Base-by-base conservation (phyloP, 495 filamentous ascomycete species). In the Emericellopsis terricola region DNA sequence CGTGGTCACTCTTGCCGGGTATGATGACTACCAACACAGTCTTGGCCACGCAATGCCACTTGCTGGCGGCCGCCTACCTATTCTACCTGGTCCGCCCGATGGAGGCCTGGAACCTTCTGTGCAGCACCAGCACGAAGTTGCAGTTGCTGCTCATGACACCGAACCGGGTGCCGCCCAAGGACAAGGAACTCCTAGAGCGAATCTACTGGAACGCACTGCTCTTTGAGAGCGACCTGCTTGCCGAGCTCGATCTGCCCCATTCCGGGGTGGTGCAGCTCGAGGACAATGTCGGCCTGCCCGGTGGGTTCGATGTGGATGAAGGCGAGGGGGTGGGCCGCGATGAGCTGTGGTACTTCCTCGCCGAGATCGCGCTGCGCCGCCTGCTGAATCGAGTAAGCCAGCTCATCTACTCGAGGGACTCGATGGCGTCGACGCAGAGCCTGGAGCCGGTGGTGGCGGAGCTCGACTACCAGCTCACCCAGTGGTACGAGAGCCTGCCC, bases 191-290 rank as follows among this genome's bases (percentile, higher is more conserved):
- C 27, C 71, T 69, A 30, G 75, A 83, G 40, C 59, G 80, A 28
- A 74, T 87, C 3, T 85, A 81, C 56, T 87, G 81, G 81, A 87
- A 87, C 40, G 62, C 80, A 3, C 57, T 86, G 3, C 63, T 87
- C 31, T 81, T 81, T 40, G 81, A 87, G 55, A 81, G 76, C 48
- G 80, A 85, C 46, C 60, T 85, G 29, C 61, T 87, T 10, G 79
- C 81, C 6, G 80, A 87, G 42, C 55, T 87, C 28, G 81, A 87
- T 44, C 58, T 87, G 7, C 80, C 80, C 0, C 81, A 85, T 45
- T 83, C 79, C 10, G 80, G 80, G 15, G 78, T 87, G 31, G 75
- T 78, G 16, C 72, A 78, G 39, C 81, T 78, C 43, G 81, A 84
- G 51, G 80, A 87, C 40, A 64, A 68, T n/a, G 74, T 87, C 24